These are phyloP conservation scores for Fusarium mundagurra DNA, from an alignment of 2,329 filamentous ascomycete species.

Conservation along the genomic window DNA sequence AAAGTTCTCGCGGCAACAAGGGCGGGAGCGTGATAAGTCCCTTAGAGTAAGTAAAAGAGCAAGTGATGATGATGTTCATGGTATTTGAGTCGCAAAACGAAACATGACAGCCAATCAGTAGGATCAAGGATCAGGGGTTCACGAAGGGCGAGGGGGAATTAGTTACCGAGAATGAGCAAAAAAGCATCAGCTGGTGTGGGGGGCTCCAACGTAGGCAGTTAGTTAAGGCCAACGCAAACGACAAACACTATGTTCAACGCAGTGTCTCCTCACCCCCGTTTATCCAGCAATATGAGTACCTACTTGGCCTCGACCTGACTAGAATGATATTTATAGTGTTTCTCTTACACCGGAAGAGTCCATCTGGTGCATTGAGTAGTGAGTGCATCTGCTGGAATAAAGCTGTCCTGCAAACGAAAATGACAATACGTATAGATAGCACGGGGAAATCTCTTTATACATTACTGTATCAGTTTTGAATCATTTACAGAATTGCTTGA, in stretches of 20 bases:
- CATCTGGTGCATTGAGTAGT: not conserved
- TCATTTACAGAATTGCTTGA: not conserved
- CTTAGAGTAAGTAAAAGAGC: not conserved
- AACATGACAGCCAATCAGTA: constrained; percentile 22
- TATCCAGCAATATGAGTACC: not conserved
- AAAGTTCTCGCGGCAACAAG: constrained; percentile 24
- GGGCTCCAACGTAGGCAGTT: not conserved
- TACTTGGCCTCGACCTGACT: not conserved
- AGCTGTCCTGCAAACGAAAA: not conserved
- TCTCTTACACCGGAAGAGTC: not conserved
- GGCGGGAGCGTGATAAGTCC: constrained; percentile 21
- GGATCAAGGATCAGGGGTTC: constrained; percentile 19
- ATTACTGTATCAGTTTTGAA: not conserved
- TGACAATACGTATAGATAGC: not conserved
- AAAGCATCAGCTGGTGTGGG: constrained; percentile 25
- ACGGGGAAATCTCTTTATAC: not conserved
- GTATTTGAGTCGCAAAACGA: constrained; percentile 14
- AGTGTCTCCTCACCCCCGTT: not conserved
- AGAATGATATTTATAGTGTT: not conserved
- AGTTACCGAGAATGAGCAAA: constrained; percentile 17
- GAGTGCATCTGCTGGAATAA: not conserved
- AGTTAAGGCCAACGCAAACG: not conserved
- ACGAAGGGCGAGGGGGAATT: constrained; percentile 2
- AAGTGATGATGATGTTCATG: constrained; percentile 29
- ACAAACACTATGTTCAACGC: not conserved